Evolutionary conservation across 805 yeast species (phyloP), one percentile per base, ranked within the genome.

Genomic region (Metschnikowia similis): DNA sequence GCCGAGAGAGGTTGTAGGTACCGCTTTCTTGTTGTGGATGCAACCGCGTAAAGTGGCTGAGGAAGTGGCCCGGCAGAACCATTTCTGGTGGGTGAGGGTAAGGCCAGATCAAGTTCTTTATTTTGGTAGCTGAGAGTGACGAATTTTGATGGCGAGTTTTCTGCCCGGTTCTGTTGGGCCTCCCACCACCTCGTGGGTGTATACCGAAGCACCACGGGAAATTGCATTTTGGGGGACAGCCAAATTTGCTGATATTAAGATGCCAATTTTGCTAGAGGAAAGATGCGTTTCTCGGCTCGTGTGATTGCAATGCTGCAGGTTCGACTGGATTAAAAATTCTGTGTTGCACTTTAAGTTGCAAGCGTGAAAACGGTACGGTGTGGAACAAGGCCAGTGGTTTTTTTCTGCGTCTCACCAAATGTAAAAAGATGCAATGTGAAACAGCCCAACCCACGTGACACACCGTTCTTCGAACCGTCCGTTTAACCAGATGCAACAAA

Each of bases 111-210:
- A 21, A 17, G 4, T 8, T 36, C 41, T 10, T 28, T 41, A 26
- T 37, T 37, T 31, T 45, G 38, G 46, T 48, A 54, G 34, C 34
- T 50, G 32, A 51, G 45, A 4, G 51, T 38, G 27, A 55, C 50
- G 28, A 51, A 26, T 39, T 45, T 46, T 16, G 57, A 44, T 5
- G 53, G 56, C 13, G 52, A 44, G 29, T 35, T 36, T 10, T 17
- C 32, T 16, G 26, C 11, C 11, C 31, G 48, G 16, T 35, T 42
- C 29, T 40, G 11, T 6, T 45, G 46, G 13, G 51, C 39, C 38
- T 53, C 56, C 11, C 53, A 41, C 60, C 58, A 56, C 35, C 53
- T 53, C 10, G 42, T 51, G 14, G 59, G 58, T 27, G 41, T 50
- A 31, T 55, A 56, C n/a, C 49, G 52, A n/a, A 56, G 27, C 14